Base-by-base conservation (phyloP, 1,139 yeast species). In the Yamadazyma dushanensis region DNA sequence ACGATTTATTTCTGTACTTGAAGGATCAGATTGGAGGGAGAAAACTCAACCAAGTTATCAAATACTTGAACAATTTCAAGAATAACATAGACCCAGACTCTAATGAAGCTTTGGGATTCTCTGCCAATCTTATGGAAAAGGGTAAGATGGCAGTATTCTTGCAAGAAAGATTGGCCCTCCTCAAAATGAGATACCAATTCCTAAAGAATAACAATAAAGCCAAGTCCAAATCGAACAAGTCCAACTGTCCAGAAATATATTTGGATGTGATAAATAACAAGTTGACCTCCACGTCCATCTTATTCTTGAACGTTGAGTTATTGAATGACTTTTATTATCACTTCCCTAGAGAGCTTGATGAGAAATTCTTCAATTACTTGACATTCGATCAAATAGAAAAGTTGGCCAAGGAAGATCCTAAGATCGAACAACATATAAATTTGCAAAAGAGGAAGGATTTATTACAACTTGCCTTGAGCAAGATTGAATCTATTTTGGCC, bases 401-500 rank as follows among this genome's bases (percentile, higher is more conserved):
- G 41, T 87, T 90, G 65, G 98, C 98, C 1, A 88, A 88, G 53
- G 97, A 94, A 59, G 98, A 94, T 63, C 94, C 96, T 11, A 86
- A 83, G 62, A 78, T 92, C 41, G 83, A 83, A 55, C 77, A 83
- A 48, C 98, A 94, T 53, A 85, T 94, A 47, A 97, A 92, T 53
- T 66, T 94, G 43, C 98, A 94, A 59, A 94, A 88, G 58, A 77
- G 97, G 35, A 90, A 92, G 57, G 97, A 89, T 50, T 65, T 89
- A 40, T 71, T 94, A 39, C 94, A 88, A 48, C 66, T 85, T 39
- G 98, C 97, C 0, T 60, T 90, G 51, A 74, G 70, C 40, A 92
- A 87, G 62, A 88, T 94, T 40, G 97, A 92, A 52, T 83, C 90
- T 15, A 92, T 92, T 17, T 74, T 88, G 59, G 92, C 88, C 34